These are phyloP conservation scores for Debaryomyces castellii DNA, from an alignment of 805 yeast genomes.

Conservation along the genomic window DNA sequence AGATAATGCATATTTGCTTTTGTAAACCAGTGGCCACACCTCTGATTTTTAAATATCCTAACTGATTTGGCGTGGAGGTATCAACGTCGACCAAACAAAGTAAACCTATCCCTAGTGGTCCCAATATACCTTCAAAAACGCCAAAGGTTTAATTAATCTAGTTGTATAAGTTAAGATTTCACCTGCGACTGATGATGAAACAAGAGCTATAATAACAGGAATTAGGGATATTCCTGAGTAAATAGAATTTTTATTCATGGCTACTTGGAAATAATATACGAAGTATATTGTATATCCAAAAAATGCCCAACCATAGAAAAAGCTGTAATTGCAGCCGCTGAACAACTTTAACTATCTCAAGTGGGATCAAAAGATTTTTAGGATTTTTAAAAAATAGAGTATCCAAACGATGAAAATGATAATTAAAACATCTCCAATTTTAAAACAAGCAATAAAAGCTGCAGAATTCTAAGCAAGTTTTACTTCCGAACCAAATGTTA, in stretches of 20 bases:
- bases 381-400: constrained; percentile 38
- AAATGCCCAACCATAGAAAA: constrained; percentile 35
- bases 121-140: constrained; percentile 33
- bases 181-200: constrained; percentile 29
- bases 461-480: constrained; percentile 52
- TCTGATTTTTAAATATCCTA: constrained; percentile 45
- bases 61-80: constrained; percentile 32
- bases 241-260: constrained; percentile 40
- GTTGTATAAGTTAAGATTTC: constrained; percentile 41
- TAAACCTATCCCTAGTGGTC: constrained; percentile 46
- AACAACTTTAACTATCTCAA: constrained; percentile 35
- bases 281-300: constrained; percentile 26
- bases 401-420: constrained; percentile 40
- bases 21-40: constrained; percentile 51
- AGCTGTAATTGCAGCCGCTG: constrained; percentile 34
- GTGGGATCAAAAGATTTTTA: constrained; percentile 40
- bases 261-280: constrained; percentile 46
- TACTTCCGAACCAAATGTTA: constrained; percentile 50
- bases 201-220: constrained; percentile 43
- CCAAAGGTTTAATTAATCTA: constrained; percentile 41
- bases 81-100: constrained; percentile 38
- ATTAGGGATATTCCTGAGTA: constrained; percentile 42
- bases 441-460: constrained; percentile 46
- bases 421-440: constrained; percentile 41
- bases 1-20: constrained; percentile 44